Evolutionary conservation across 257 asterid genomes (phyloP).

Genomic region (Fraxinus quadrangulata): DNA sequence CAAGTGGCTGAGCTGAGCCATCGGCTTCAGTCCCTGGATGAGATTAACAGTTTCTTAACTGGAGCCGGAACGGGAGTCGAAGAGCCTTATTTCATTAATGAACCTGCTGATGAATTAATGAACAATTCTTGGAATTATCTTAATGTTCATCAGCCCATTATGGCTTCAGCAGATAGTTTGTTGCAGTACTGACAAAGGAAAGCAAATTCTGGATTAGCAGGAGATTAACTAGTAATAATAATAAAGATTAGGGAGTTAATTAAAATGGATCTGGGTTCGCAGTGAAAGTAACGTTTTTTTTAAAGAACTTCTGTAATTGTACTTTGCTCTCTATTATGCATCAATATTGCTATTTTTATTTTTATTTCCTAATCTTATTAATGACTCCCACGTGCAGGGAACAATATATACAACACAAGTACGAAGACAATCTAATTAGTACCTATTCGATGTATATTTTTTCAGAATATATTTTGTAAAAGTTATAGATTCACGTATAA

Average conservation of each 20-base stretch:
- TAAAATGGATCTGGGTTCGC: constrained; percentile 23
- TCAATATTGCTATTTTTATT: not conserved
- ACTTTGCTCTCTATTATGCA: constrained; percentile 24
- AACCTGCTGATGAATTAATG: constrained; percentile 37
- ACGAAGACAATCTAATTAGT: constrained; percentile 8
- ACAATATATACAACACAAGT: constrained; percentile 35
- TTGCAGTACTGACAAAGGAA: constrained; percentile 36
- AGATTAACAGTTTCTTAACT: constrained; percentile 44
- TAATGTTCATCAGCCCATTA: constrained; percentile 52
- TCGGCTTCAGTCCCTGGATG: constrained; percentile 70
- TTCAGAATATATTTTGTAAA: too few relatives aligned
- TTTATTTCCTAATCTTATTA: not conserved
- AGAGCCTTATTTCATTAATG: constrained; percentile 24
- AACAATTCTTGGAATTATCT: constrained; percentile 56
- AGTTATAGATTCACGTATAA: too few relatives aligned
- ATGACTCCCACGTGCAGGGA: constrained; percentile 49
- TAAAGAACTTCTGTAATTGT: constrained; percentile 31
- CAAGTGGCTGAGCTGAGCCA: constrained; percentile 72
- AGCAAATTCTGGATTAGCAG: constrained; percentile 12
- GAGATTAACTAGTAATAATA: constrained; percentile 17
- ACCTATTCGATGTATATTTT: too few relatives aligned
- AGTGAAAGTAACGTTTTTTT: constrained; percentile 12
- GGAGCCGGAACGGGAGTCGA: constrained; percentile 26
- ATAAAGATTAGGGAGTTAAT: constrained; percentile 23
- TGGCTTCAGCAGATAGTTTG: constrained; percentile 56